A percentile compares a stretch with the other conserved stretches of the same genome.
Conservation (phyloP, 768 basidiomycete genomes). For the Serendipita sp. region DNA sequence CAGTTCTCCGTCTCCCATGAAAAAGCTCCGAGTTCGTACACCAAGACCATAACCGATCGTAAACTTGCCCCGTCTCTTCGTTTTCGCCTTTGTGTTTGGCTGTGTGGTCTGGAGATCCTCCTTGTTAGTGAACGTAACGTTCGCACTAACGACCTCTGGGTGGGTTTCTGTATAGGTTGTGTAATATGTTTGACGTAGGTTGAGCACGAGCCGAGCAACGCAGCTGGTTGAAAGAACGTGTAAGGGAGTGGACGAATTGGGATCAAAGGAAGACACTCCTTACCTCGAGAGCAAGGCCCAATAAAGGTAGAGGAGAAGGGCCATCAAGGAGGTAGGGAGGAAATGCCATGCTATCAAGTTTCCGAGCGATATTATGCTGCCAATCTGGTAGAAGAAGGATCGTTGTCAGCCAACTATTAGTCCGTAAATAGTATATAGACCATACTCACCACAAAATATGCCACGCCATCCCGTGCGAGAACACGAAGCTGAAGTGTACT, state of each 20-base stretch:
- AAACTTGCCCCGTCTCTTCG: no score
- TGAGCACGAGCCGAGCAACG: neutral
- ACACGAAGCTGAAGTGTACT: neutral
- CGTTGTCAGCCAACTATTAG: neutral
- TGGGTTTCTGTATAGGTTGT: neutral
- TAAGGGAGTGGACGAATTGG: no score
- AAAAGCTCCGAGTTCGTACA: no score
- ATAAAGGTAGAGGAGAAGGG: neutral
- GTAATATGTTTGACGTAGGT: neutral
- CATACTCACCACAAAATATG: neutral
- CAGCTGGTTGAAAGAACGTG: neutral
- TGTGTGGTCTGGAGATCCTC: no score
- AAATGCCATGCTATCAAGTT: neutral
- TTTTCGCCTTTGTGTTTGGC: no score
- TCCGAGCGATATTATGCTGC: neutral
- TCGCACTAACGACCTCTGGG: no score
- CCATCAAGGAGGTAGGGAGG: neutral
- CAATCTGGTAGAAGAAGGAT: neutral
- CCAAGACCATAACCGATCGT: no score
- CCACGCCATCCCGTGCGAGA: neutral
- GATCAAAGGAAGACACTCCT: neutral
- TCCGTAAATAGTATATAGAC: neutral
- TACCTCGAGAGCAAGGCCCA: neutral
- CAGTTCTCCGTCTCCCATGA: no score
- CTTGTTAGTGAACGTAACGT: no score